Evolutionary conservation across 2,329 filamentous ascomycete genomes (phyloP), one percentile per base, ranked within the genome.

Genomic region (Pseudovirgaria hyperparasitica): DNA sequence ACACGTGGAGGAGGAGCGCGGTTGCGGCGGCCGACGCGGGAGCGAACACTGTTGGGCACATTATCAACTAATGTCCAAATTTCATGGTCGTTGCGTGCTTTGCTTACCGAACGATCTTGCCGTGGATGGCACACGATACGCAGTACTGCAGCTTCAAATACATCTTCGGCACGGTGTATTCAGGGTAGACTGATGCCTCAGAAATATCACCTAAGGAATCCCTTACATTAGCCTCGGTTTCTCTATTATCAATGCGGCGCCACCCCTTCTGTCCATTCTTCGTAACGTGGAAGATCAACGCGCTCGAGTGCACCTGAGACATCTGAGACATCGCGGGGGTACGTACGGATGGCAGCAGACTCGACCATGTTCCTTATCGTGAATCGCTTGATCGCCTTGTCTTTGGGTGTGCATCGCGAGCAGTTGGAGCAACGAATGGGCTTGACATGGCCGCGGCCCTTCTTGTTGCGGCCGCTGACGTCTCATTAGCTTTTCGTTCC

Each of bases 81-180:
- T 6, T 16, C 9, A 7, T 19, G 10, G 6, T 15, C 11, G 25
- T 22, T 30, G 15, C 28, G 45, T 39, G 9, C 19, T 29, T 61
- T 62, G 75, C 86, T 66, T 90, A 96, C 87, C 90, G 87, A 67
- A 98, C 92, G 65, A 98, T 98, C 82, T 98, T 98, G 76, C 90
- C 90, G 76, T 98, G 90, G 50, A 98, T 98, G 59, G 90, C 90
- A 70, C 90, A 98, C 67, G 87, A 96, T 60, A 98, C 90, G 67
- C 90, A 98, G 84, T 98, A 98, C 74, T 98, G 90, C 64, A 98
- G 80, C 81, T 98, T 98, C 70, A 98, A 74, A 82, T 98, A 98
- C 92, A 98, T 98, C 82, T 98, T 98, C 69, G 90, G 90, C 58
- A 98, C 87, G 52, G 85, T 86, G 76, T 98, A 98, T 72, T 98